A percentile compares a stretch with the other conserved stretches of the same genome.
Conservation (phyloP, 345 rosid species). For the Eucalyptus guilfoylei region DNA sequence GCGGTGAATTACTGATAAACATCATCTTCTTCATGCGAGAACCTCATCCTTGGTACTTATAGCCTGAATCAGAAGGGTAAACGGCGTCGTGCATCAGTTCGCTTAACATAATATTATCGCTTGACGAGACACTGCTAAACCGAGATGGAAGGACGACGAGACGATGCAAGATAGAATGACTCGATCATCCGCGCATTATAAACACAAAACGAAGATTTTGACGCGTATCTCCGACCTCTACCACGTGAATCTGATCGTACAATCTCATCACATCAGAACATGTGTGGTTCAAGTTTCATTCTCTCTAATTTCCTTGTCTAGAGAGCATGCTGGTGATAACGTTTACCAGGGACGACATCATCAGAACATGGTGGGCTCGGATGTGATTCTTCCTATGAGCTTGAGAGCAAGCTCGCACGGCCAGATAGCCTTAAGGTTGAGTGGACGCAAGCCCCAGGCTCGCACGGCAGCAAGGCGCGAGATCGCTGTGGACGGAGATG, state of each 20-base stretch:
- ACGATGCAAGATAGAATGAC: not conserved
- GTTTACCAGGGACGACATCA: not conserved
- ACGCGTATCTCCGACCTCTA: not conserved
- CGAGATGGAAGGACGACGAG: not conserved
- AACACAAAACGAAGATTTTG: not conserved
- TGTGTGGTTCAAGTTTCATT: not conserved
- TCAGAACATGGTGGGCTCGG: not conserved
- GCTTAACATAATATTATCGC: not conserved
- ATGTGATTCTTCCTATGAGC: not conserved
- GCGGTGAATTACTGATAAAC: not conserved
- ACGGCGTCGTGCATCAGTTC: not conserved
- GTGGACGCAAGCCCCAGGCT: too few relatives aligned
- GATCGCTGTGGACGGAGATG: too few relatives aligned
- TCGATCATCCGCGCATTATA: not conserved
- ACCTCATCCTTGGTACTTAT: not conserved
- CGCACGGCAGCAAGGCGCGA: too few relatives aligned
- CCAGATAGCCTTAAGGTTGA: too few relatives aligned
- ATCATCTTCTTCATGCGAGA: not conserved
- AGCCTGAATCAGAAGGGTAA: not conserved
- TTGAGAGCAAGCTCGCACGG: not conserved
- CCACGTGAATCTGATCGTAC: not conserved
- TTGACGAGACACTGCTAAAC: not conserved
- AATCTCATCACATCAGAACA: not conserved
- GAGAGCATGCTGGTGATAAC: not conserved
- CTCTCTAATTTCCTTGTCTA: not conserved